Conservation (phyloP, 495 filamentous ascomycete genomes). For the Articulospora tetracladia region DNA sequence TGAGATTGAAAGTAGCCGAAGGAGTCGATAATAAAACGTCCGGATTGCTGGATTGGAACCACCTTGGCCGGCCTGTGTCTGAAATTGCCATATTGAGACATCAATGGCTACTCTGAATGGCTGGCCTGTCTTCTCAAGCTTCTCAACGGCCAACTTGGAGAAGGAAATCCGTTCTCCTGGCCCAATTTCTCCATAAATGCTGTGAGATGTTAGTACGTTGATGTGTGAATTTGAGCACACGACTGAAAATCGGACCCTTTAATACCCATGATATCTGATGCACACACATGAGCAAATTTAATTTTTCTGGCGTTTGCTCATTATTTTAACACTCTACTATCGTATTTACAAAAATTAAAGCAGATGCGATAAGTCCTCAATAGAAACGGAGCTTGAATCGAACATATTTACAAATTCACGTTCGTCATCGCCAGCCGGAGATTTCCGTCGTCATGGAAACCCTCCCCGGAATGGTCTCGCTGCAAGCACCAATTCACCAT, state of each 20-base stretch:
- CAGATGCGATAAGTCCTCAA: background rate
- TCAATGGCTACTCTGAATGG: constrained; percentile 90
- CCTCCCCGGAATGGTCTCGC: background rate
- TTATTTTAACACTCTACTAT: background rate
- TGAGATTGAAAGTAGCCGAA: constrained; percentile 73
- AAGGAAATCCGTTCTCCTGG: constrained; percentile 75
- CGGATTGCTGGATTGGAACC: constrained; percentile 88
- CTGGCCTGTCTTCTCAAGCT: constrained; percentile 62
- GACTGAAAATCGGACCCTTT: constrained; percentile 43
- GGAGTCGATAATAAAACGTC: constrained; percentile 87
- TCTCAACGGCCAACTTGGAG: constrained; percentile 73
- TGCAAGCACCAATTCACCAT: background rate
- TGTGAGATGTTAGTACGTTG: constrained; percentile 33
- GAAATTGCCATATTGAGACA: constrained; percentile 96
- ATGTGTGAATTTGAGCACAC: background rate
- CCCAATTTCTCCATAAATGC: constrained; percentile 87
- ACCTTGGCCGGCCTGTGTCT: constrained; percentile 80
- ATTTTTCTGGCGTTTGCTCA: background rate
- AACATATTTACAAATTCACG: background rate
- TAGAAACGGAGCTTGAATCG: background rate
- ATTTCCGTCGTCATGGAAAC: background rate
- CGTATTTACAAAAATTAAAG: background rate
- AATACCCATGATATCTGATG: constrained; percentile 49
- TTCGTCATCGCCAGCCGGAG: background rate
- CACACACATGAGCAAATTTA: constrained; percentile 2